A percentile compares a stretch with the other conserved stretches of the same genome.
These are phyloP conservation scores for Andrographis paniculata DNA, from an alignment of 305 asterid species.

Conservation along the genomic window DNA sequence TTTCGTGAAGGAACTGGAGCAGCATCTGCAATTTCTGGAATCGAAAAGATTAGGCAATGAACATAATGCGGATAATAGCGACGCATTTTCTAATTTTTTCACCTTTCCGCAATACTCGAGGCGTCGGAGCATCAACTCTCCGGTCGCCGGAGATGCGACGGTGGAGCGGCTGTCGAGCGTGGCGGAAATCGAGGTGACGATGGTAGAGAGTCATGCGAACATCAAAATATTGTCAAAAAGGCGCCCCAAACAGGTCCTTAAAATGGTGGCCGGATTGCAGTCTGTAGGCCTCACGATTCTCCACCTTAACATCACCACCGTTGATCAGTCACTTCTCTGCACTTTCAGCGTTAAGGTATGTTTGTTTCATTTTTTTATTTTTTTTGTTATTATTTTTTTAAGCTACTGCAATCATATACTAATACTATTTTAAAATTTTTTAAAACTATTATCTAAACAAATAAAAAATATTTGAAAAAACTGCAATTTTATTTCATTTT, in stretches of 20 bases:
- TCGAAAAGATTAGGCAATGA: constrained; percentile 23
- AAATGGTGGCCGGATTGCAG: constrained; percentile 45
- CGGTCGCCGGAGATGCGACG: not conserved
- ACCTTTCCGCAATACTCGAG: constrained; percentile 64
- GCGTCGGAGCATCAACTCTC: constrained; percentile 13
- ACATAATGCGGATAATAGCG: constrained; percentile 3
- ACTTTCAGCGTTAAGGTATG: constrained; percentile 65
- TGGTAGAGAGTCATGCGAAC: constrained; percentile 65
- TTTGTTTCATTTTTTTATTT: too few species aligned
- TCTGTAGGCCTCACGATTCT: constrained; percentile 46
- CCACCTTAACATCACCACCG: constrained; percentile 57
- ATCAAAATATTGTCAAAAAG: constrained; percentile 33
- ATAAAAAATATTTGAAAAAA: too few species aligned
- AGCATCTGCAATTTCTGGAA: constrained; percentile 52
- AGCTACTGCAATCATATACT: too few species aligned
- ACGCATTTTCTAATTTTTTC: constrained; percentile 34
- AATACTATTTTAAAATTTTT: too few species aligned
- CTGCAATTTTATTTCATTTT: too few species aligned
- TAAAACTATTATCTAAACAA: too few species aligned
- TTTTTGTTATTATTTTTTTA: too few species aligned
- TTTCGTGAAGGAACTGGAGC: constrained; percentile 76
- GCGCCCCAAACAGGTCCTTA: constrained; percentile 43
- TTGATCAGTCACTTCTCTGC: constrained; percentile 45
- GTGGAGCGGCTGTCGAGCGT: constrained; percentile 27
- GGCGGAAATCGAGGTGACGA: constrained; percentile 65